Conservation (phyloP, 1,284 basidiomycete genomes). For the Anthracocystis panici-leucophaei region DNA sequence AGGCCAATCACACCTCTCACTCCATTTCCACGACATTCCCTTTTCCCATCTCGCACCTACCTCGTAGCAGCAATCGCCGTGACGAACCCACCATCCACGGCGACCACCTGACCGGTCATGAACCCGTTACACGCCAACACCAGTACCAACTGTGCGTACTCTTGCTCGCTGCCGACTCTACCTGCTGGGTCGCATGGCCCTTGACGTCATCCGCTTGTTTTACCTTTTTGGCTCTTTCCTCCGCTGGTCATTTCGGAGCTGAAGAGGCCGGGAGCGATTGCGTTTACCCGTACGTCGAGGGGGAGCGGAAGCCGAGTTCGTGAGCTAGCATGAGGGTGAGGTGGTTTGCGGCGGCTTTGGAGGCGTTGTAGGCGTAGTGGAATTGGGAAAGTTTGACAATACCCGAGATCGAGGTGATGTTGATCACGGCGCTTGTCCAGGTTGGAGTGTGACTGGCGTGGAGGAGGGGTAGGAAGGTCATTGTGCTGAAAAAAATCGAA, state of each 20-base stretch:
- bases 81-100: conserved; percentile 60
- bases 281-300: conserved; percentile 50
- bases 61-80: conserved; percentile 42
- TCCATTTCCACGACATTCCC: not conserved
- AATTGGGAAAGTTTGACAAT: conserved; percentile 51
- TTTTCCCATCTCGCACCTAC: too few species aligned
- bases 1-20: not conserved
- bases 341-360: conserved; percentile 61
- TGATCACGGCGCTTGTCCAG: conserved; percentile 42
- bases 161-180: conserved; percentile 43
- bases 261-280: conserved; percentile 61
- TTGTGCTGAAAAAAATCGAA: conserved; percentile 56
- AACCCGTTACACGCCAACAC: conserved; percentile 53
- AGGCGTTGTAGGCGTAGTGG: conserved; percentile 61
- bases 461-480: conserved; percentile 63
- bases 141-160: conserved; percentile 56
- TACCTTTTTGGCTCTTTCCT: conserved; percentile 26
- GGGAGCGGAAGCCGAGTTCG: conserved; percentile 51
- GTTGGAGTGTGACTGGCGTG: conserved; percentile 7
- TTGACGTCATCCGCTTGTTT: conserved; percentile 29
- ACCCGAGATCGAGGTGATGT: conserved; percentile 57
- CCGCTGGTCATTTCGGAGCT: conserved; percentile 56
- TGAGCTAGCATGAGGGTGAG: conserved; percentile 58
- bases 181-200: conserved; percentile 54
- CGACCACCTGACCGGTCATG: conserved; percentile 54